These are phyloP conservation scores for Fraxinus floribunda DNA, from an alignment of 305 asterid species.

Conservation along the genomic window DNA sequence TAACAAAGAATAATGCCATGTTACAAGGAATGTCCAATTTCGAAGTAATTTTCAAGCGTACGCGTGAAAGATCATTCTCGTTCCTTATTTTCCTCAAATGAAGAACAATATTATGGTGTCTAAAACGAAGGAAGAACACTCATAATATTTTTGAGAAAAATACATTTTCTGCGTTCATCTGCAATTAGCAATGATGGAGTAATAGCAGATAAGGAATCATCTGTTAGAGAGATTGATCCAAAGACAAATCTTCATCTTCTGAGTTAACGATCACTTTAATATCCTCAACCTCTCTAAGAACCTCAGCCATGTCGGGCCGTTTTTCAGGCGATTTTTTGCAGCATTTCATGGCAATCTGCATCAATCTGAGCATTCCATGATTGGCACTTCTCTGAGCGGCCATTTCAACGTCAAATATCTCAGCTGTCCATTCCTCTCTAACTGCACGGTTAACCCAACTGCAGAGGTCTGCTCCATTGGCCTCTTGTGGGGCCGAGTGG, in stretches of 20 bases:
- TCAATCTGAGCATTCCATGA: slow-evolving; percentile 55
- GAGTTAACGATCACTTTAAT: slow-evolving; percentile 41
- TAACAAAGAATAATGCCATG: neutral
- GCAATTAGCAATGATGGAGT: slow-evolving; percentile 27
- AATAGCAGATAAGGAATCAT: slow-evolving; percentile 46
- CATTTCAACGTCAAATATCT: slow-evolving; percentile 71
- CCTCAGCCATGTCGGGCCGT: slow-evolving; percentile 58
- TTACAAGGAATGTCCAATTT: neutral
- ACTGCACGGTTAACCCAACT: slow-evolving; percentile 80
- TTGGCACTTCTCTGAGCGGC: slow-evolving; percentile 58
- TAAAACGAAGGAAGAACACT: neutral
- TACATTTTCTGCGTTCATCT: slow-evolving; percentile 19
- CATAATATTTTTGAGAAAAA: neutral
- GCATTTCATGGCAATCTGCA: slow-evolving; percentile 67
- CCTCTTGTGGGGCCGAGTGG: slow-evolving; percentile 45
- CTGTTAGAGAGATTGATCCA: slow-evolving; percentile 60
- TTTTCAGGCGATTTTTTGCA: slow-evolving; percentile 61
- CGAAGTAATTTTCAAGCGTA: neutral
- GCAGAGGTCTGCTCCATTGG: slow-evolving; percentile 55
- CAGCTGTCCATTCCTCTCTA: slow-evolving; percentile 93
- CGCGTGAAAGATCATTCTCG: neutral
- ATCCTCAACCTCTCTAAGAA: slow-evolving; percentile 59
- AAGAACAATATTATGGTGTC: neutral
- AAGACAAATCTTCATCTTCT: slow-evolving; percentile 51
- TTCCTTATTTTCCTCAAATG: neutral